Conservation (phyloP, 257 asterid genomes). For the Buddleja alternifolia region DNA sequence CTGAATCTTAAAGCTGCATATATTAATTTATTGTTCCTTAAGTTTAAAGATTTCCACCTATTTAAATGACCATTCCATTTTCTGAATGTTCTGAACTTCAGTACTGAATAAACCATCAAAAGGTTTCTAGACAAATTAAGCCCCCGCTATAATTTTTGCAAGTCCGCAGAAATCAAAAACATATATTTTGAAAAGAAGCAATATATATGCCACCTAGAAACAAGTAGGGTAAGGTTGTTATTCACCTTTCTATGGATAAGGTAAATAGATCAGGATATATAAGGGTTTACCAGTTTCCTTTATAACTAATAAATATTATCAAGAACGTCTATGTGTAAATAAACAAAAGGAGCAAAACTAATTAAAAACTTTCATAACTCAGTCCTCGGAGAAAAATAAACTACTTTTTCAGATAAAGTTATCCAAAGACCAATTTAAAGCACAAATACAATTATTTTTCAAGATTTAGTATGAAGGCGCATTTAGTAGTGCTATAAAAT, state of each 20-base stretch:
- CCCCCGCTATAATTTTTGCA: not conserved
- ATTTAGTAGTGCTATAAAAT: no score
- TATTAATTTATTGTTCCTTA: not conserved
- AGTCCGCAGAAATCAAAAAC: not conserved
- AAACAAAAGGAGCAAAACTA: not conserved
- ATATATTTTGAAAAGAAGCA: constrained; percentile 9
- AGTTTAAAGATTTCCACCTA: constrained; percentile 4
- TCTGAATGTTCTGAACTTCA: constrained; percentile 1
- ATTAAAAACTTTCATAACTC: not conserved
- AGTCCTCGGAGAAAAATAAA: constrained; percentile 13
- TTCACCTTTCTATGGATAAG: not conserved
- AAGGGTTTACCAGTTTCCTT: not conserved
- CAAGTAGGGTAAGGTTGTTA: not conserved
- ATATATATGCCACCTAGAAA: not conserved
- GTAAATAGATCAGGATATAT: constrained; percentile 11
- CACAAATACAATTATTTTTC: not conserved
- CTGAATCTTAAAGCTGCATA: constrained; percentile 12
- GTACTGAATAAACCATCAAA: constrained; percentile 15
- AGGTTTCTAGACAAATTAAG: not conserved
- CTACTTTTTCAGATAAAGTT: constrained; percentile 16
- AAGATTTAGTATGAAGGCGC: no score
- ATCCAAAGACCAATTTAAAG: constrained; percentile 16
- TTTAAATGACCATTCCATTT: not conserved
- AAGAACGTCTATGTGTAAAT: not conserved
- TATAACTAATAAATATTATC: not conserved